Base-by-base conservation (phyloP, 805 yeast genomes). In the Metschnikowia corniflorae region DNA sequence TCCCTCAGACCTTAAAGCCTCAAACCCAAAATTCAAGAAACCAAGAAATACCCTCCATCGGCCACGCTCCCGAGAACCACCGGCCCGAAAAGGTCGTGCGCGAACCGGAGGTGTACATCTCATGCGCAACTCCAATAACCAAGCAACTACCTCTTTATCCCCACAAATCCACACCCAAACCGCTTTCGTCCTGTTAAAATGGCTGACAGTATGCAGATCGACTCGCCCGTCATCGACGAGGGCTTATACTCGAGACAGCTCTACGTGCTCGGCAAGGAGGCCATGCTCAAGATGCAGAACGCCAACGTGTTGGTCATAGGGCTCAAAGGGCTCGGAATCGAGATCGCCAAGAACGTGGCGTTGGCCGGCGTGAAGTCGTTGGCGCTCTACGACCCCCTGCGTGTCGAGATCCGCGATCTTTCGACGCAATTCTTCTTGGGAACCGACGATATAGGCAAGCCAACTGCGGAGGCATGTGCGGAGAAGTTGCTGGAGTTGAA, bases 291-390 rank as follows among this genome's bases (percentile, higher is more conserved):
- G 61, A 86, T 93, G 97, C 96, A 89, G 54, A 73, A 77, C 48
- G 88, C 97, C 17, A 87, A 85, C 52, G 96, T 93, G n/a, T 75
- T 93, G 33, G 73, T 93, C 31, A 77, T 89, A 45, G 98, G 99
- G 3, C 68, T 91, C 39, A 82, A 79, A 57, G 99, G 99, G 31
- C 69, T 93, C 31, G 99, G 99, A 54, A 75, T 86, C 28, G 99
- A 93, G 65, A 87, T 93, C 40, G 97, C 98, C 16, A 93, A 93
- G 65, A 93, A 93, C 62, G 87, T 93, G 38, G 94, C 96, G 0
- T 71, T 93, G 25, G 98, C 98, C 3, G 99, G 99, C 54, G 98
- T 93, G 51, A 93, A 93, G 67, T 82, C 95, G 7, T 68, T 93
- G 50, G 70, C 94, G 6, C 61, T 93, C 21, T 86, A 82, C 58